Base-by-base conservation (phyloP, 228 moss, liverwort and hornwort genomes). In the Sphagnum fallax region DNA sequence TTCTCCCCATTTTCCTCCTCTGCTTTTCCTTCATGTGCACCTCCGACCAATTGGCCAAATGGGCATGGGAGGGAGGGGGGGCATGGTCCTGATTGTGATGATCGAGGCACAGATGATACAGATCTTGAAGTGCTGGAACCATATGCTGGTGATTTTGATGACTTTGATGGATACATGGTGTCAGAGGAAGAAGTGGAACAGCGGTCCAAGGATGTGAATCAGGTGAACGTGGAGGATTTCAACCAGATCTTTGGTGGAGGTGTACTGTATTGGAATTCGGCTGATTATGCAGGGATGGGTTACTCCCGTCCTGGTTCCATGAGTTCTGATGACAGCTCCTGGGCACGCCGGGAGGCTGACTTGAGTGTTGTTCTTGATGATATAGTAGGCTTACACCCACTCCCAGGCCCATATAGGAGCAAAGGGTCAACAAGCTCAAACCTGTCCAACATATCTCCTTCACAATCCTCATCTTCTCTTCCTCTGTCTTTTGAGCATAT, bases 191-290 rank as follows among this genome's bases (percentile, higher is more conserved):
- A 94, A 82, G 91, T 89, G 16, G 93, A 94, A 66, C 85, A 79
- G 60, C 87, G 82, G 68, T 52, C 82, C 57, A 91, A 94, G 60
- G 87, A 89, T 70, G 66, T 67, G 50, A 74, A 75, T 14, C 85
- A 78, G 12, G 76, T 75, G 62, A 84, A 78, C 71, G 77, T 79
- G 70, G 87, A 88, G 69, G 91, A 94, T 67, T 94, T 91, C 67
- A 85, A 94, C 70, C 87, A 94, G 75, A 85, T 91, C 61, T 94
- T 94, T 72, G 93, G 93, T 69, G 91, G 91, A 9, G 93, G 93
- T 67, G 93, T 94, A 59, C 91, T 94, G 93, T 94, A 94, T 68
- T 94, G 93, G 93, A 94, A 94, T 82, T 87, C 93, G 48, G 89
- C 93, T 10, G 93, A 94, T 73, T 94, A 91, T 72, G 80, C 91